Conservation (phyloP, 2,329 filamentous ascomycete species). For the Lecanicillium sp. region DNA sequence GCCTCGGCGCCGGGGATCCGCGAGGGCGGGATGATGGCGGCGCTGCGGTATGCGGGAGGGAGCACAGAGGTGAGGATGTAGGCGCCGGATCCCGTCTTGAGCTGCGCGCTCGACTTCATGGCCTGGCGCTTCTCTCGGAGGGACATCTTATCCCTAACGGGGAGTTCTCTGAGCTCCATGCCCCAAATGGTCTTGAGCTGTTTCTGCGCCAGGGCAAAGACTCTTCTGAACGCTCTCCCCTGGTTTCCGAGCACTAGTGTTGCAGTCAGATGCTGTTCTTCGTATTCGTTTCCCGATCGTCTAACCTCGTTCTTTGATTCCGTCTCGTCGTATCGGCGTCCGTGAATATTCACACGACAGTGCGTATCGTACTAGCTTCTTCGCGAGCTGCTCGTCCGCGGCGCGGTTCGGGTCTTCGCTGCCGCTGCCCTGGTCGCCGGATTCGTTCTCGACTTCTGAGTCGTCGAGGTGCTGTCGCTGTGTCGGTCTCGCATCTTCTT, state of each 20-base stretch:
- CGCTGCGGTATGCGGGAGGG: conserved; percentile 59
- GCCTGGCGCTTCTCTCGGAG: conserved; percentile 72
- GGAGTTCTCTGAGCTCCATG: conserved; percentile 87
- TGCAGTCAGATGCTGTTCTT: conserved; percentile 9
- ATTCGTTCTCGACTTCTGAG: conserved; percentile 29
- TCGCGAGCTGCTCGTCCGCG: conserved; percentile 48
- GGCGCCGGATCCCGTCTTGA: conserved; percentile 54
- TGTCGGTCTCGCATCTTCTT: conserved; percentile 27
- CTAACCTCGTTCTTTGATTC: conserved; percentile 58
- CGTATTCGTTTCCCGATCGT: accelerated
- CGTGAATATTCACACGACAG: conserved; percentile 61
- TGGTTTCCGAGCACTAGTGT: conserved; percentile 64
- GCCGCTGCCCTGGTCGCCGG: conserved; percentile 33
- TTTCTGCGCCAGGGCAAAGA: conserved; percentile 72
- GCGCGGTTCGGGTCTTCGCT: conserved; percentile 28
- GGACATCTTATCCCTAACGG: conserved; percentile 72
- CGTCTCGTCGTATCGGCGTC: conserved; percentile 53
- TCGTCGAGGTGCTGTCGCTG: conserved; percentile 26
- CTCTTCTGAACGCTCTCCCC: conserved; percentile 62
- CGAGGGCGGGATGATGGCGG: conserved; percentile 62
- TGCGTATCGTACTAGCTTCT: conserved; percentile 63
- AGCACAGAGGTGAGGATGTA: conserved; percentile 75
- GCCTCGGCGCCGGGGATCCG: conserved; percentile 56
- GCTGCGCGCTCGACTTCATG: conserved; percentile 45
- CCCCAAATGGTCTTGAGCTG: conserved; percentile 70